Percentiles rank a stretch among this genome's conserved stretches.
Evolutionary conservation across 192 early-diverging fungal genomes (phyloP).

Genomic region (Pilobolus umbonatus): DNA sequence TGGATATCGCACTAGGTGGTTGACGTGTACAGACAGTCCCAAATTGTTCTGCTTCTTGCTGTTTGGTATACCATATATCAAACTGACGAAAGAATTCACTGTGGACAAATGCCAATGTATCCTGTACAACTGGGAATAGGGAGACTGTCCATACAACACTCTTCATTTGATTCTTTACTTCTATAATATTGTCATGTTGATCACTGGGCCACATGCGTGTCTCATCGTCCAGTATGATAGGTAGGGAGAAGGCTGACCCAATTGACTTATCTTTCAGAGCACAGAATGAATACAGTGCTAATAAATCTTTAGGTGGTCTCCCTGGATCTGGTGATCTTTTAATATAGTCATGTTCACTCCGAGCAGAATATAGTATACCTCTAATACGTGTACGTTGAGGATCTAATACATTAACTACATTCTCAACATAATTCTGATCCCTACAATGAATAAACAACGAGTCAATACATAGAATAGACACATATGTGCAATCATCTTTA

Average conservation of each 20-base stretch:
- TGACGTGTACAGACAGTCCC: conserved; percentile 20
- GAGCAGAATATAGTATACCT: conserved; percentile 61
- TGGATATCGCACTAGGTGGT: conserved; percentile 39
- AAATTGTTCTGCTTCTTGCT: conserved; percentile 29
- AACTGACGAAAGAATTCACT: conserved; percentile 58
- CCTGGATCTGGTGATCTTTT: conserved; percentile 37
- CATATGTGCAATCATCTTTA: conserved; percentile 12
- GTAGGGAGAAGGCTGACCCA: conserved; percentile 42
- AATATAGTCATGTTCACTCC: conserved; percentile 63
- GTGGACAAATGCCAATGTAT: conserved; percentile 50
- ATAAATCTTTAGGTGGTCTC: conserved; percentile 64
- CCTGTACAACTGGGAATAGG: conserved; percentile 58
- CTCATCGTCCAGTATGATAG: conserved; percentile 70
- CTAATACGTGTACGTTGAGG: conserved; percentile 50
- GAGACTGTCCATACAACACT: conserved; percentile 60
- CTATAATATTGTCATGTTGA: conserved; percentile 75
- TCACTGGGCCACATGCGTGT: conserved; percentile 66
- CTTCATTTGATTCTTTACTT: conserved; percentile 52
- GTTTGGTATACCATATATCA: conserved; percentile 49
- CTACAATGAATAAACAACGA: too few relatives aligned
- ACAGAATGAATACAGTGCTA: conserved; percentile 64
- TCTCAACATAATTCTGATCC: conserved; percentile 73
- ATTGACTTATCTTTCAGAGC: conserved; percentile 37
- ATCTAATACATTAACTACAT: conserved; percentile 60
- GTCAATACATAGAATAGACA: not conserved